Percentiles rank a stretch among this genome's conserved stretches.
Conservation (phyloP, 2,329 filamentous ascomycete species). For the Microcyclospora tardicrescens region DNA sequence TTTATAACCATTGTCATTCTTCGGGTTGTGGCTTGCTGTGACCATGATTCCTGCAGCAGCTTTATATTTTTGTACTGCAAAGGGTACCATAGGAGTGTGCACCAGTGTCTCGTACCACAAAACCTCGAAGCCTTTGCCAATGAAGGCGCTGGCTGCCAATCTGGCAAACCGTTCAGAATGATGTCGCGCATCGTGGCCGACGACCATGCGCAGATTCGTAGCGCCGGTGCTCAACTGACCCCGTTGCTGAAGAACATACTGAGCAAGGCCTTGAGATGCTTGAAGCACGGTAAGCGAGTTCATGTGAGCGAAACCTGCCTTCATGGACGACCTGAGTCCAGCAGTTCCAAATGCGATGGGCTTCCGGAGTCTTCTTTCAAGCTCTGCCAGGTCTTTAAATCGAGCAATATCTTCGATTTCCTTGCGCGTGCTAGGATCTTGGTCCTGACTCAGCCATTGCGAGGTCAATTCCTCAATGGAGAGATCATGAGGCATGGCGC, state of each 20-base stretch:
- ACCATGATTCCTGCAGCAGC: conserved; percentile 52
- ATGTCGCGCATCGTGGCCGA: conserved; percentile 50
- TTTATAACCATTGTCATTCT: conserved; percentile 54
- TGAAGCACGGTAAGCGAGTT: conserved; percentile 29
- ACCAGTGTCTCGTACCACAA: conserved; percentile 44
- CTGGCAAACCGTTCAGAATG: conserved; percentile 49
- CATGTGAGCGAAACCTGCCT: conserved; percentile 46
- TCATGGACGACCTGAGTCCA: conserved; percentile 51
- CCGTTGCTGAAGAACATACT: conserved; percentile 40
- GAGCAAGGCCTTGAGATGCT: conserved; percentile 52
- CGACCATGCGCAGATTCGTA: conserved; percentile 39
- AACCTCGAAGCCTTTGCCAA: conserved; percentile 45
- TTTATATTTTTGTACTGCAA: conserved; percentile 40
- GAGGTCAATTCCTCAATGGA: conserved; percentile 28
- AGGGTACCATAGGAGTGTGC: conserved; percentile 51
- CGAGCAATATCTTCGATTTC: conserved; percentile 42
- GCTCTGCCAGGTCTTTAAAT: conserved; percentile 30
- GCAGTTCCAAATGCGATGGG: conserved; percentile 51
- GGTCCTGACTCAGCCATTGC: conserved; percentile 47
- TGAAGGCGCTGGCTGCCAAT: conserved; percentile 47
- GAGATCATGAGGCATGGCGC: no score
- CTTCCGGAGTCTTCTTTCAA: conserved; percentile 40
- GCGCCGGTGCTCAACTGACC: conserved; percentile 12
- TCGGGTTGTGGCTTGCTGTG: conserved; percentile 53
- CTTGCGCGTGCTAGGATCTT: conserved; percentile 39